Evolutionary conservation across 306 rosid genomes (phyloP).

Genomic region (Cucurbita ficifolia): DNA sequence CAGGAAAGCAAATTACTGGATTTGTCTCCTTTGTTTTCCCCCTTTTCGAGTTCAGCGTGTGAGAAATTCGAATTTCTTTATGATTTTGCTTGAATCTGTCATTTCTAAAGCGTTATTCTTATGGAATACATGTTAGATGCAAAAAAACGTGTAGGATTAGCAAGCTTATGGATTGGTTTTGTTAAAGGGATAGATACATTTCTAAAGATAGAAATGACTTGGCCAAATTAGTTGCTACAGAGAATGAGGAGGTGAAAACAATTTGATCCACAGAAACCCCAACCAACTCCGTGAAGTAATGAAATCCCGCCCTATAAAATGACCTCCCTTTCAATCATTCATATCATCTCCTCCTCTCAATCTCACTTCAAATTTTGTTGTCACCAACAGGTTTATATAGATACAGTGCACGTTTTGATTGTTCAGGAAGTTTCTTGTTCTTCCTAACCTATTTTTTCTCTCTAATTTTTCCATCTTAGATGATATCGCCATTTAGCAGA

Average conservation of each 20-base stretch:
- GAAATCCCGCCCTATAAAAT: too few relatives aligned
- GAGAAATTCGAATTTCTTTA: background rate
- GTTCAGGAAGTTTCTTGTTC: background rate
- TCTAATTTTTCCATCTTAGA: background rate
- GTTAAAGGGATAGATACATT: too few relatives aligned
- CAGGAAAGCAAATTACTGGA: background rate
- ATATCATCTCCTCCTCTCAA: too few relatives aligned
- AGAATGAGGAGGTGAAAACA: too few relatives aligned
- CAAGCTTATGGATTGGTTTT: background rate
- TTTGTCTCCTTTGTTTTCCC: background rate
- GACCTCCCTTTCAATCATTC: too few relatives aligned
- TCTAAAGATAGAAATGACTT: too few relatives aligned
- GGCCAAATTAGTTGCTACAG: too few relatives aligned
- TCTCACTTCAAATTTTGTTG: too few relatives aligned
- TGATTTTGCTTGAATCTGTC: background rate
- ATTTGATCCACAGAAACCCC: too few relatives aligned
- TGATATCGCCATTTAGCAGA: constrained; percentile 8
- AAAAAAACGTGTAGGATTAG: background rate
- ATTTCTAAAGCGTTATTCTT: background rate
- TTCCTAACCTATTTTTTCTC: background rate
- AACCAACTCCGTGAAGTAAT: too few relatives aligned
- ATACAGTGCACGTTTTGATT: background rate
- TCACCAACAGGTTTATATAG: too few relatives aligned
- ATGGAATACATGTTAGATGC: background rate
- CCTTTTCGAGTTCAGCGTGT: background rate